Base-by-base conservation (phyloP, 768 basidiomycete species). In the Boletus sp. region DNA sequence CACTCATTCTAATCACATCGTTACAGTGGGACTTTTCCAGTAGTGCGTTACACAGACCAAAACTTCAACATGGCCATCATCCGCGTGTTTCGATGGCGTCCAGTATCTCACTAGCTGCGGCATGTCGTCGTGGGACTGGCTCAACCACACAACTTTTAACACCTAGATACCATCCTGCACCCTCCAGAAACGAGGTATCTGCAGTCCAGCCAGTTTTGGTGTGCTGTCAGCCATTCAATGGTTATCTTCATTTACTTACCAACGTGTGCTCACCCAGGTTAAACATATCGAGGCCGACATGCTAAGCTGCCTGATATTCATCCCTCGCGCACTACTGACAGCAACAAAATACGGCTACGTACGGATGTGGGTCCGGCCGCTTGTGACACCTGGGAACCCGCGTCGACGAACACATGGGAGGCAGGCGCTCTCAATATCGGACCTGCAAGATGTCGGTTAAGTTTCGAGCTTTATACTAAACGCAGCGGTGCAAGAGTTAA, bases 21-120 rank as follows among this genome's bases (percentile, higher is more conserved):
- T 46, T 30, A 34, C 59, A 93, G 91, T 98, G 94, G 94, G 94
- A 95, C 69, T 97, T 96, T 66, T 93, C 88, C 5, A 90, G 88
- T 59, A 90, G 93, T 27, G 85, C 86, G 6, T 73, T 97, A n/a
- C 94, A 96, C 65, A 79, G 93, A 54, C 93, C 93, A 25, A 90
- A 94, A 69, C 74, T 84, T 42, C 84, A 84, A 62, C 82, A 80
- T 63, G 74, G 81, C 17, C 84, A 88, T 56, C 83, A 89, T 53
- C 85, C 87, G 50, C 84, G 90, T 35, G 75, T 86, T 66, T 89
- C 90, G 13, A 81, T 89, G 75, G 83, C 89, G 11, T 92, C 92
- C 13, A 85, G 83, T 0, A 68, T 90, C 21, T 95, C 93, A 0
- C 73, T 95, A 10, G 80, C 83, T 7, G 78, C 82, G 9, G 81